A percentile compares a stretch with the other conserved stretches of the same genome.
Evolutionary conservation across 768 basidiomycete species (phyloP).

Genomic region (Mycena alexandri): DNA sequence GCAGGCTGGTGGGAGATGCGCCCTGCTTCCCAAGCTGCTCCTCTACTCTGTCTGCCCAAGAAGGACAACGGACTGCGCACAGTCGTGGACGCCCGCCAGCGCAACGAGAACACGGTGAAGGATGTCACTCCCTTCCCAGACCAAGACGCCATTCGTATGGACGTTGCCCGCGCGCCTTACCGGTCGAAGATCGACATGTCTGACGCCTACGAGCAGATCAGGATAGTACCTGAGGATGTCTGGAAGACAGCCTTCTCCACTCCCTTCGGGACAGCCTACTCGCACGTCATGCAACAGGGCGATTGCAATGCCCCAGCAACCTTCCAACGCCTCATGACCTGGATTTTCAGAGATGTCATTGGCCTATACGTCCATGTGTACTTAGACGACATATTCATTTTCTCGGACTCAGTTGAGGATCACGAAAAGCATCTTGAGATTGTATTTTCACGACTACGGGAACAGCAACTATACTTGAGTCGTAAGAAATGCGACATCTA

Average conservation of each 20-base stretch:
- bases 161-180: constrained; percentile 9
- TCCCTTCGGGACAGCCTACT: neutral
- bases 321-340: constrained; percentile 59
- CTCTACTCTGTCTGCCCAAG: constrained; percentile 44
- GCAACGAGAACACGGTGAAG: constrained; percentile 57
- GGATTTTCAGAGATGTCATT: constrained; percentile 53
- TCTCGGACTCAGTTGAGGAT: constrained; percentile 50
- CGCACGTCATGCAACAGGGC: constrained; percentile 42
- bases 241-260: constrained; percentile 45
- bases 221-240: constrained; percentile 41
- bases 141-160: too few species aligned
- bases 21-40: constrained; percentile 37
- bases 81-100: constrained; percentile 48
- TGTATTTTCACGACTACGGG: constrained; percentile 46
- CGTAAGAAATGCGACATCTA: constrained; percentile 42
- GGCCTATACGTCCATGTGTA: constrained; percentile 57
- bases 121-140: constrained; percentile 49
- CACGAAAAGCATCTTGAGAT: constrained; percentile 50
- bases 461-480: constrained; percentile 49
- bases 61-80: constrained; percentile 47
- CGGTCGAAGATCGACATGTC: constrained; percentile 43
- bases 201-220: constrained; percentile 52
- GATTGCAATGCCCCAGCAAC: constrained; percentile 57
- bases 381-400: constrained; percentile 60
- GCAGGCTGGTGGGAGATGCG: constrained; percentile 26